A percentile compares a stretch with the other conserved stretches of the same genome.
These are phyloP conservation scores for Microthlaspi erraticum DNA, from an alignment of 345 rosid species.

Conservation along the genomic window DNA sequence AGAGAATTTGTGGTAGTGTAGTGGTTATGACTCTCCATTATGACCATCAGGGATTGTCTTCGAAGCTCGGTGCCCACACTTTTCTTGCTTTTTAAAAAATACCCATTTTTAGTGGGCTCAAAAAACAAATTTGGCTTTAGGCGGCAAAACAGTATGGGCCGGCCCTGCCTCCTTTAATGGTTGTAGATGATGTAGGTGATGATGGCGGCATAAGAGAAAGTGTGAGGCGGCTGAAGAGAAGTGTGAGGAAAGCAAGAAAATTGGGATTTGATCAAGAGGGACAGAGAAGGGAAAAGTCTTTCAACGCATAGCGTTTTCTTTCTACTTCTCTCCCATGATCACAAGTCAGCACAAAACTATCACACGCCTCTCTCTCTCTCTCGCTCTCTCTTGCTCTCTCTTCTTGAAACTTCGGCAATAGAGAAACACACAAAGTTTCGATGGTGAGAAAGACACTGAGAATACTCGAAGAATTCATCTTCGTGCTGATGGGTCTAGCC, in stretches of 20 bases:
- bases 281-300: slow-evolving; percentile 49
- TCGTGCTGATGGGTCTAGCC: slow-evolving; percentile 27
- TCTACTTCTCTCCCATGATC: slow-evolving; percentile 36
- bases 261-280: slow-evolving; percentile 52
- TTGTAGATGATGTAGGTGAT: too few relatives aligned
- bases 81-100: too few relatives aligned
- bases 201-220: slow-evolving; percentile 32
- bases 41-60: too few relatives aligned
- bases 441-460: slow-evolving; percentile 31
- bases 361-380: slow-evolving; percentile 13
- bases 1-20: too few relatives aligned
- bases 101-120: too few relatives aligned
- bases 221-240: background rate
- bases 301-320: slow-evolving; percentile 37
- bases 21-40: too few relatives aligned
- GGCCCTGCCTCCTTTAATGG: too few relatives aligned
- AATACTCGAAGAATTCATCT: slow-evolving; percentile 40
- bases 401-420: background rate
- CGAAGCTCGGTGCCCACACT: too few relatives aligned
- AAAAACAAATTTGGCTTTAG: too few relatives aligned
- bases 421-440: background rate
- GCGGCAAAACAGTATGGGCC: too few relatives aligned
- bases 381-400: background rate
- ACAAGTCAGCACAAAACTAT: background rate
- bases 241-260: slow-evolving; percentile 49